Percentiles rank a stretch among this genome's conserved stretches.
Conservation (phyloP, 805 yeast species). For the Yarrowia porcina region DNA sequence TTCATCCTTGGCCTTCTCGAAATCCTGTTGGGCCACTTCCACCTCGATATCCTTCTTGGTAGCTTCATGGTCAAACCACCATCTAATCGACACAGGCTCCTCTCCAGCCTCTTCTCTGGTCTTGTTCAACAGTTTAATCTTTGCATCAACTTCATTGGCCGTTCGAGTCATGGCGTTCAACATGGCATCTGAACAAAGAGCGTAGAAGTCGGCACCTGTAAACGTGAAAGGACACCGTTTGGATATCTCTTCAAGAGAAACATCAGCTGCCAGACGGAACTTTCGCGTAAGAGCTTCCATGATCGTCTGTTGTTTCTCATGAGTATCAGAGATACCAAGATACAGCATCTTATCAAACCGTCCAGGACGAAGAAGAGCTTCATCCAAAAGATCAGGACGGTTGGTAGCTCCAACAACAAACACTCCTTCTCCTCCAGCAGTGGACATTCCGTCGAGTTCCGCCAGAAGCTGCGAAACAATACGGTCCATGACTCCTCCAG, state of each 20-base stretch:
- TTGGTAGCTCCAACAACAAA: constrained; percentile 99
- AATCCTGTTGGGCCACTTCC: constrained; percentile 66
- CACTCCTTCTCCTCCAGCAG: constrained; percentile 79
- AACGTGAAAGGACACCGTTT: constrained; percentile 78
- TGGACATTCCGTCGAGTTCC: constrained; percentile 93
- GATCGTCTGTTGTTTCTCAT: constrained; percentile 82
- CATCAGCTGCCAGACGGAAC: constrained; percentile 52
- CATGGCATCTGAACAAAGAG: constrained; percentile 93
- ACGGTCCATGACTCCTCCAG: constrained; percentile 99
- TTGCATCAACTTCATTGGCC: constrained; percentile 70
- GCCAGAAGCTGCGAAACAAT: constrained; percentile 94
- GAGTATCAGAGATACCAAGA: constrained; percentile 87
- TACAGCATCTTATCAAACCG: constrained; percentile 94
- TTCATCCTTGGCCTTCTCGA: constrained; percentile 67
- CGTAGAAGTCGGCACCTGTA: constrained; percentile 98
- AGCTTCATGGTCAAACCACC: constrained; percentile 89
- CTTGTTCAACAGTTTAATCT: constrained; percentile 53
- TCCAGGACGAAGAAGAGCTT: constrained; percentile 89
- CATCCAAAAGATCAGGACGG: constrained; percentile 91
- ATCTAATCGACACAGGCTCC: constrained; percentile 58
- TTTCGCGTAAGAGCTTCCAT: constrained; percentile 86
- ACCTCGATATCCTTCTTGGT: constrained; percentile 64
- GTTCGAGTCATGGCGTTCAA: constrained; percentile 92
- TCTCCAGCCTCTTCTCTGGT: constrained; percentile 29
- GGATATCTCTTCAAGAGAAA: constrained; percentile 59